Percentiles rank a stretch among this genome's conserved stretches.
Evolutionary conservation across 805 yeast species (phyloP).

Genomic region (Jamesozyma hellenica): DNA sequence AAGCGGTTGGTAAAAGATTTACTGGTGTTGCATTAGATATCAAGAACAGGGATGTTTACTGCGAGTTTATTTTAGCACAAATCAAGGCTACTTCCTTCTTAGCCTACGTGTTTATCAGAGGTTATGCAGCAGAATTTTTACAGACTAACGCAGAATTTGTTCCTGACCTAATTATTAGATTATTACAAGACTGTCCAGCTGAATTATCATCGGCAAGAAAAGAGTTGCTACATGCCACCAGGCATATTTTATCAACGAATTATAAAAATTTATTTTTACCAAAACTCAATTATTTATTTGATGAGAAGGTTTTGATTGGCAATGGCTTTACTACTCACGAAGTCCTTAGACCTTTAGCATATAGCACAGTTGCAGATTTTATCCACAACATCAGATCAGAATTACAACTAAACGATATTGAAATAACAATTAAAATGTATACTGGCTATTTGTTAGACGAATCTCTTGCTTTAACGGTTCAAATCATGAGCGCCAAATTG

Average conservation of each 20-base stretch:
- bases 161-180: slow-evolving; percentile 77
- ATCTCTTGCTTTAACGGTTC: slow-evolving; percentile 77
- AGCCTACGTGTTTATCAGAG: slow-evolving; percentile 84
- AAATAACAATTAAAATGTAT: slow-evolving; percentile 78
- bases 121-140: slow-evolving; percentile 59
- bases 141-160: slow-evolving; percentile 49
- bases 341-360: slow-evolving; percentile 84
- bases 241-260: slow-evolving; percentile 89
- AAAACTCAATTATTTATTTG: slow-evolving; percentile 73
- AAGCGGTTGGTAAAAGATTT: slow-evolving; percentile 45
- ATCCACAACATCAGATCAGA: slow-evolving; percentile 86
- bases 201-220: slow-evolving; percentile 86
- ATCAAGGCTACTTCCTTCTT: slow-evolving; percentile 92
- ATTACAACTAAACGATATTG: slow-evolving; percentile 68
- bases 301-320: slow-evolving; percentile 81
- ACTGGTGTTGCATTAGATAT: slow-evolving; percentile 69
- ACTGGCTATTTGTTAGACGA: slow-evolving; percentile 73
- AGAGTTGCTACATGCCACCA: slow-evolving; percentile 84
- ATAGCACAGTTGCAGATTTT: slow-evolving; percentile 90
- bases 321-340: slow-evolving; percentile 87
- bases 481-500: slow-evolving; percentile 91
- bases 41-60: slow-evolving; percentile 65
- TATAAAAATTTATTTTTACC: slow-evolving; percentile 75
- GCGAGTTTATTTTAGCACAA: slow-evolving; percentile 85
- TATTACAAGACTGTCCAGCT: slow-evolving; percentile 91